Evolutionary conservation across 345 rosid species (phyloP), one percentile per base, ranked within the genome.

Genomic region (Jatropha curcas): DNA sequence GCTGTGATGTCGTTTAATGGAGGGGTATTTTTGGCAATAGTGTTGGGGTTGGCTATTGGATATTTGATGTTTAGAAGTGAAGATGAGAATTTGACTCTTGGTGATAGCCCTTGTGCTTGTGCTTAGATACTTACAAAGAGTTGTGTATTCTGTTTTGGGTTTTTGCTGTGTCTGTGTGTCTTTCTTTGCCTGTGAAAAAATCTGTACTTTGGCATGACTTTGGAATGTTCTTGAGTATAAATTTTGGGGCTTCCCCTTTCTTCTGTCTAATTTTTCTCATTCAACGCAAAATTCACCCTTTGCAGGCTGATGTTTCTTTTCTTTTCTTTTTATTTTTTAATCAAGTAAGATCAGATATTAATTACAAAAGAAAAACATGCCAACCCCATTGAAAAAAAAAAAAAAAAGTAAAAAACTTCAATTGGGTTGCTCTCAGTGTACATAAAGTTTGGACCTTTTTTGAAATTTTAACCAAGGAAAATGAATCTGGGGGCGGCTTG

Each of bases 1-100:
- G 93, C 89, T 33, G 82, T 83, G 73, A 94, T 94, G 97, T 90
- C 96, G 31, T 92, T 94, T 77, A 94, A 94, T 68, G 96, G 87
- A 10, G 94, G 98, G 16, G 96, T 92, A 34, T 87, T 94, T 75
- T 63, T 94, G 68, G 89, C 94, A 1, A 76, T 92, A 35, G 89
- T 92, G 31, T 16, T 77, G 35, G 98, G 98, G 9, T 80, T 94
- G 27, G 28, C 85, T 24, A 77, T 82, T 48, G 98, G 97, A 1
- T 94, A 85, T 66, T 76, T 81, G 6, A 10, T 86, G 41, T 92
- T 90, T 68, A 74, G 94, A 73, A 74, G 78, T 34, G 85, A 71
- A 0, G 87, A 60, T 50, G 87, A 77, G 13, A 83, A 80, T 2
- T 76, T 28, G 60, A 71, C 8, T 19, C 69, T 59, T 10, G 81